Evolutionary conservation across 2,329 filamentous ascomycete species (phyloP).

Genomic region (Fusarium robinianum): DNA sequence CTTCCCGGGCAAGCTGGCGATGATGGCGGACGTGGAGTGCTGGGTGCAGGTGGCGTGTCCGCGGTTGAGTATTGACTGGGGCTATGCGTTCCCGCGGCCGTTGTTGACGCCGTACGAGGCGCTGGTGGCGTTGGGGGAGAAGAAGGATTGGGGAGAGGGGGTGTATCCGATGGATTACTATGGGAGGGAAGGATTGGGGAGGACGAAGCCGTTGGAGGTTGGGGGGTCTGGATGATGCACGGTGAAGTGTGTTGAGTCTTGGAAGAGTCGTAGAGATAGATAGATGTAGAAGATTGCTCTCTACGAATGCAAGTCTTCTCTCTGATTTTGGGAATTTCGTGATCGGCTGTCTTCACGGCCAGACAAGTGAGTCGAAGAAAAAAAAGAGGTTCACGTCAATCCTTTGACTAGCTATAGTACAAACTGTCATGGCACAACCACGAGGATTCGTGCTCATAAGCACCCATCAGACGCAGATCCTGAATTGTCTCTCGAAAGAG

Average conservation of each 20-base stretch:
- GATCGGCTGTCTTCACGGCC: too few species aligned
- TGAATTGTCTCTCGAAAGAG: too few species aligned
- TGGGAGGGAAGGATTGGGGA: conserved; percentile 84
- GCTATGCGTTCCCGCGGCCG: conserved; percentile 89
- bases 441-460: too few species aligned
- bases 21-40: conserved; percentile 93
- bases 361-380: too few species aligned
- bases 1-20: conserved; percentile 90
- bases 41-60: conserved; percentile 99
- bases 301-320: too few species aligned
- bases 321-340: too few species aligned
- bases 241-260: too few species aligned
- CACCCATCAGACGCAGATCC: too few species aligned
- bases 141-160: conserved; percentile 73
- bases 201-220: conserved; percentile 62
- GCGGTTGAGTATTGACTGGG: conserved; percentile 97
- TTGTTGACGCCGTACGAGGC: conserved; percentile 95
- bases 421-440: too few species aligned
- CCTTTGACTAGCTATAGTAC: too few species aligned
- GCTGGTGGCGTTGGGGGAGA: conserved; percentile 80
- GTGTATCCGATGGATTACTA: conserved; percentile 99
- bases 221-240: conserved; percentile 26
- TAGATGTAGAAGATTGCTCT: too few species aligned
- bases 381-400: too few species aligned
- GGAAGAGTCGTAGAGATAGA: conserved; percentile 1